These are phyloP conservation scores for Calocera viscosa DNA, from an alignment of 768 basidiomycete species.

Conservation along the genomic window DNA sequence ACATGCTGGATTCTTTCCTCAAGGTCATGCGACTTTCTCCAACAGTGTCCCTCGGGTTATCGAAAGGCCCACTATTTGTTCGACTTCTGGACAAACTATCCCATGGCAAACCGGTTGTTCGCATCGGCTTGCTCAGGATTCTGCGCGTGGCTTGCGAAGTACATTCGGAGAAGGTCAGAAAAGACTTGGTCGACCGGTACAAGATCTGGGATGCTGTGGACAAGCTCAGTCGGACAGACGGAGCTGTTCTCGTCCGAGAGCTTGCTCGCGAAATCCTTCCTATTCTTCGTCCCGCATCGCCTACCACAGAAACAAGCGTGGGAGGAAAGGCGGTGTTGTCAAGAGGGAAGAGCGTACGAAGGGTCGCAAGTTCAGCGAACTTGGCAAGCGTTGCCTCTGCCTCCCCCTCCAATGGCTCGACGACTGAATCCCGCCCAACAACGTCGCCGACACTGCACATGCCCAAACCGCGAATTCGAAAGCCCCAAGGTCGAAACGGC, in stretches of 20 bases:
- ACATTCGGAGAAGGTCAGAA: constrained; percentile 60
- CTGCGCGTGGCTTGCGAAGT: constrained; percentile 77
- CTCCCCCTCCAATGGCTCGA: not conserved
- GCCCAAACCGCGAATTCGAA: not conserved
- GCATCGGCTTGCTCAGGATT: constrained; percentile 78
- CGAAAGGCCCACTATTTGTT: constrained; percentile 73
- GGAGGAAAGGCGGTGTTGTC: not conserved
- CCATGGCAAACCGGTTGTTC: constrained; percentile 72
- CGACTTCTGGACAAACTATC: constrained; percentile 72
- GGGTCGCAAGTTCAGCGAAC: not conserved
- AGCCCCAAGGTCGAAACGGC: not conserved
- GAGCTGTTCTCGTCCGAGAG: constrained; percentile 81
- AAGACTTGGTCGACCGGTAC: constrained; percentile 64
- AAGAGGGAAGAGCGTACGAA: not conserved
- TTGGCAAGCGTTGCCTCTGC: not conserved
- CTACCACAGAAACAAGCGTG: not conserved
- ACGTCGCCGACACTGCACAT: not conserved
- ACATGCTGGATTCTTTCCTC: constrained; percentile 79
- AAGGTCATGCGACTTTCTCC: constrained; percentile 80
- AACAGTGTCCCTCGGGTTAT: constrained; percentile 57
- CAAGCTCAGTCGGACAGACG: constrained; percentile 69
- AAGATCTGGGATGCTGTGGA: constrained; percentile 71
- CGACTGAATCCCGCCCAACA: not conserved
- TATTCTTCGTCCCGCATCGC: constrained; percentile 46
- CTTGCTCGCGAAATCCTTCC: constrained; percentile 77